A percentile compares a stretch with the other conserved stretches of the same genome.
Evolutionary conservation across 108 stramenopile species (phyloP).

Genomic region (Cyclostephanos tholiformis): DNA sequence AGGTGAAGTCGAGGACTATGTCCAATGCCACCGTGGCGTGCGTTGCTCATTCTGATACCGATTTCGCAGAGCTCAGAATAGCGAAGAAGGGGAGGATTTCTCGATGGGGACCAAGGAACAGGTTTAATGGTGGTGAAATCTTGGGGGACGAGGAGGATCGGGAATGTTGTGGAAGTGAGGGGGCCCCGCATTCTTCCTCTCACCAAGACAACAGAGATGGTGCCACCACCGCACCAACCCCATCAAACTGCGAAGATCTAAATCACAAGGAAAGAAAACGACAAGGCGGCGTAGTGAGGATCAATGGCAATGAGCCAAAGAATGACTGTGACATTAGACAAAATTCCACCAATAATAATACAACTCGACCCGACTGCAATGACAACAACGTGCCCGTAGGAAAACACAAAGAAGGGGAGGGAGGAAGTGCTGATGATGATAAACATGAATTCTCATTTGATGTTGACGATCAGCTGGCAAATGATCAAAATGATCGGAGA

Average conservation of each 20-base stretch:
- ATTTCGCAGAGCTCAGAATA: not conserved
- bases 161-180: not conserved
- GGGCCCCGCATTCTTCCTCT: not conserved
- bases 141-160: not conserved
- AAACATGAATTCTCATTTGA: not conserved
- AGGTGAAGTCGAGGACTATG: not conserved
- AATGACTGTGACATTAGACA: too few species aligned
- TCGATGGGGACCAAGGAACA: not conserved
- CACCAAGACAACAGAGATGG: not conserved
- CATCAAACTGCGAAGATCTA: not conserved
- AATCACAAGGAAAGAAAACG: too few species aligned
- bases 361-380: too few species aligned
- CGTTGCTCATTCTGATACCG: not conserved
- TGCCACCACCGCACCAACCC: not conserved
- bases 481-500: too few species aligned
- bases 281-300: too few species aligned
- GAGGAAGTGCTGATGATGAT: too few species aligned
- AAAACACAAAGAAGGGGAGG: too few species aligned
- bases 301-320: too few species aligned
- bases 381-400: too few species aligned
- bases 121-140: not conserved
- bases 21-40: not conserved
- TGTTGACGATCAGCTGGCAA: constrained; percentile 6
- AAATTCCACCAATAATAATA: too few species aligned
- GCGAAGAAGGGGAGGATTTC: not conserved